Percentiles rank a stretch among this genome's conserved stretches.
Conservation (phyloP, 1,284 basidiomycete genomes). For the Chondrostereum purpureum region DNA sequence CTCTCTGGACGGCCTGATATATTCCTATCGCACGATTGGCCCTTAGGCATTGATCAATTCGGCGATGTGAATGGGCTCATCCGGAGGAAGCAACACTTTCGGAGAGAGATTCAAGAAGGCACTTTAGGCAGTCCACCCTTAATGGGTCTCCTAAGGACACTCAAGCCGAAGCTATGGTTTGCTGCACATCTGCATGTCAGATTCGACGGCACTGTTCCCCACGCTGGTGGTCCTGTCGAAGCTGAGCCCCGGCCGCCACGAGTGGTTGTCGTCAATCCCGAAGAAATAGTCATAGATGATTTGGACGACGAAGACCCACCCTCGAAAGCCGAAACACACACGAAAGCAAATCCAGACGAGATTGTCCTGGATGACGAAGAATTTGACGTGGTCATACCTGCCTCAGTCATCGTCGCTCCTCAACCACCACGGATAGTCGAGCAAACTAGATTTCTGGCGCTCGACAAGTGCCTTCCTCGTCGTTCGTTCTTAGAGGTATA, state of each 20-base stretch:
- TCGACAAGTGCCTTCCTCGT: conserved; percentile 87
- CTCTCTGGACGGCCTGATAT: conserved; percentile 58
- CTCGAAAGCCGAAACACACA: conserved; percentile 8
- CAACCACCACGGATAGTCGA: conserved; percentile 17
- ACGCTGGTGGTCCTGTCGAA: conserved; percentile 23
- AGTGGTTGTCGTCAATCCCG: conserved; percentile 42
- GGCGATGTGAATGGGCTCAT: conserved; percentile 70
- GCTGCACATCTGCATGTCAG: conserved; percentile 90
- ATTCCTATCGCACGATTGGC: conserved; percentile 97
- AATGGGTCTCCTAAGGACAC: conserved; percentile 65
- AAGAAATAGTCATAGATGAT: conserved; percentile 61
- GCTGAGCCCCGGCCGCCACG: too few species aligned
- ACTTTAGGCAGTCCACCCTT: conserved; percentile 87
- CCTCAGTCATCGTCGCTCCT: too few species aligned
- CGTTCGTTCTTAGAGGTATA: conserved; percentile 86
- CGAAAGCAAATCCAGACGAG: conserved; percentile 58
- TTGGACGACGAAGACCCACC: conserved; percentile 30
- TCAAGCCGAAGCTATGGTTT: conserved; percentile 93
- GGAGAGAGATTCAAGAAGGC: conserved; percentile 64
- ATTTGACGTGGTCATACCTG: conserved; percentile 31
- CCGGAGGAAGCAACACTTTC: conserved; percentile 78
- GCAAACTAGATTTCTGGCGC: conserved; percentile 79
- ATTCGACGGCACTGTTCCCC: conserved; percentile 65
- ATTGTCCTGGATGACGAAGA: conserved; percentile 62
- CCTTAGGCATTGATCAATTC: conserved; percentile 76